phyloP scores from a whole-genome alignment of 371 early-diverging fungal species.

The Mucor ambiguus region DNA sequence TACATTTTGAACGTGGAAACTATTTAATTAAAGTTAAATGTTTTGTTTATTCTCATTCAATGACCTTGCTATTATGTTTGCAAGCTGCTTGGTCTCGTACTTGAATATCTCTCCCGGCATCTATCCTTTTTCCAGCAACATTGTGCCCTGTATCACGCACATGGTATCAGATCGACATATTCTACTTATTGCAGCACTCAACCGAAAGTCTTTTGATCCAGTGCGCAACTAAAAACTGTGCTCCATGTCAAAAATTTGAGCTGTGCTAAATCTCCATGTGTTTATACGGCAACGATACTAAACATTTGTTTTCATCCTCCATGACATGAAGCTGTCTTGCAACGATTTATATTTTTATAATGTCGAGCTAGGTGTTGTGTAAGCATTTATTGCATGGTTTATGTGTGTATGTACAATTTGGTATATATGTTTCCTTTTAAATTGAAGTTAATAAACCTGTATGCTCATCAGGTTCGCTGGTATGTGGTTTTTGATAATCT shows the following conservation, averaged over 20 bases:
- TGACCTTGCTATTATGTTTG: not conserved
- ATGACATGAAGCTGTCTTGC: no score
- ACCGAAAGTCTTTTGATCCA: not conserved
- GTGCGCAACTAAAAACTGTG: no score
- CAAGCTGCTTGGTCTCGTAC: no score
- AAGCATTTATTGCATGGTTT: not conserved
- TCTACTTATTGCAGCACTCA: not conserved
- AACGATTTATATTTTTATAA: no score
- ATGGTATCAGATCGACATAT: not conserved
- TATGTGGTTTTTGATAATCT: not conserved
- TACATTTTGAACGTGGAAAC: not conserved
- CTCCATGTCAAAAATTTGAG: no score
- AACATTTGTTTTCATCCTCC: no score
- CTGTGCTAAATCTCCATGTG: no score
- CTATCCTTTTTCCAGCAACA: not conserved
- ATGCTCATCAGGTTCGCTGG: conserved; percentile 18
- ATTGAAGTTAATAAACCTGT: conserved; percentile 22
- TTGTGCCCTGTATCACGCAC: not conserved
- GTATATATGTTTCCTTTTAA: conserved; percentile 6
- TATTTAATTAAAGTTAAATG: not conserved
- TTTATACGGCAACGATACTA: not conserved
- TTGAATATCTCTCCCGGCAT: not conserved
- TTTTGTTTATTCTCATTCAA: not conserved
- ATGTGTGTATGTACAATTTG: not conserved
- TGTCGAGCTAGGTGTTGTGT: not conserved